A percentile compares a stretch with the other conserved stretches of the same genome.
Evolutionary conservation across 352 stramenopile species (phyloP).

Genomic region (Aphanomyces astaci): DNA sequence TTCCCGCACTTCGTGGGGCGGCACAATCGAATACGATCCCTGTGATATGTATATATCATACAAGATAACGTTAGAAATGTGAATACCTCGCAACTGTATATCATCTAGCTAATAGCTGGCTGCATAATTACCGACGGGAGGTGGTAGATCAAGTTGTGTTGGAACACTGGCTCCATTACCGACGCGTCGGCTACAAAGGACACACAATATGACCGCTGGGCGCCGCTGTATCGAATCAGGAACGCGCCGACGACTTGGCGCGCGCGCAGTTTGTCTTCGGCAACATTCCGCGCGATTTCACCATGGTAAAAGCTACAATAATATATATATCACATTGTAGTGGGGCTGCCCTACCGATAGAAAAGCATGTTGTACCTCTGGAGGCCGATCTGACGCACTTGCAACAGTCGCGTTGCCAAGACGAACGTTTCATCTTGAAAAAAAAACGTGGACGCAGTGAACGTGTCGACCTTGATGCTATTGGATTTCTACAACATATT

Average conservation of each 20-base stretch:
- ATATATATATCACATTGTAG: not conserved
- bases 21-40: slow-evolving; percentile 56
- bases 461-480: not conserved
- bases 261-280: slow-evolving; percentile 37
- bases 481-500: not conserved
- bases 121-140: slow-evolving; percentile 27
- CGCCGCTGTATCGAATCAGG: slow-evolving; percentile 58
- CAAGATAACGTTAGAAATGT: too few species aligned
- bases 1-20: slow-evolving; percentile 40
- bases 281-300: slow-evolving; percentile 48
- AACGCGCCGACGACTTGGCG: slow-evolving; percentile 39
- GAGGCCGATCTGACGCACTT: slow-evolving; percentile 49
- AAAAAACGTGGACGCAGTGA: slow-evolving; percentile 28
- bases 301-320: slow-evolving; percentile 54
- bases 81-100: too few species aligned
- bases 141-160: slow-evolving; percentile 67
- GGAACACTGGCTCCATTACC: slow-evolving; percentile 29
- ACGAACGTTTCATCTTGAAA: slow-evolving; percentile 62
- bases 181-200: slow-evolving; percentile 43
- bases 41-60: too few species aligned
- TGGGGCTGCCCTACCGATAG: not conserved
- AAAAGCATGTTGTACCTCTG: slow-evolving; percentile 33
- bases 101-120: slow-evolving; percentile 9
- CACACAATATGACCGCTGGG: slow-evolving; percentile 51
- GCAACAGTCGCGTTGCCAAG: slow-evolving; percentile 43